These are phyloP conservation scores for Coprinellus aureogranulatus DNA, from an alignment of 768 basidiomycete species.

Conservation along the genomic window DNA sequence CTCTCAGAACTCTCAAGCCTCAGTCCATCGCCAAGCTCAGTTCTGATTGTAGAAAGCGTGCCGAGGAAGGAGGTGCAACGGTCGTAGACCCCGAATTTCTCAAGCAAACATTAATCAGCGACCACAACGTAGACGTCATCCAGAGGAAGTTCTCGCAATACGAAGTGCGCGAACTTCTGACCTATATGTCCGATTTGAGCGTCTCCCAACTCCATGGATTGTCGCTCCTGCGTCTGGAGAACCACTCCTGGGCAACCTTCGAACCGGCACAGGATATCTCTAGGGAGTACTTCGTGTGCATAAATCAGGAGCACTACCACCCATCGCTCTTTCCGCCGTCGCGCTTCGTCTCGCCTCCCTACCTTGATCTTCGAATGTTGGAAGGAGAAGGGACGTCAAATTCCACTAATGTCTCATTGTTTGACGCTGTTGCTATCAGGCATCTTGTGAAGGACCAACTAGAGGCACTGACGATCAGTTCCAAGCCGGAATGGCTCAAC, in stretches of 20 bases:
- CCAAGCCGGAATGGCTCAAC: conserved; percentile 25
- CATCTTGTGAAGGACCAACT: background rate
- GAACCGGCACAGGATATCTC: background rate
- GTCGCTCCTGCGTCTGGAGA: background rate
- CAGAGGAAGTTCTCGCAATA: background rate
- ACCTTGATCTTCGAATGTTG: background rate
- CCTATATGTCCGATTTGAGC: background rate
- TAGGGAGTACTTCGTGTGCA: background rate
- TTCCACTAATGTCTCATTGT: background rate
- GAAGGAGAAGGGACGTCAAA: too few species aligned
- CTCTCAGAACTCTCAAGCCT: background rate
- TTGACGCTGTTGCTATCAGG: background rate
- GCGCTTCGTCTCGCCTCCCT: background rate
- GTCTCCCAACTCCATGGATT: background rate
- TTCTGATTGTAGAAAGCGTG: background rate
- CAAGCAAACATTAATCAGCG: background rate
- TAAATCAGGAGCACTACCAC: background rate
- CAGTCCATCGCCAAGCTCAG: background rate
- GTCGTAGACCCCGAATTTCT: background rate
- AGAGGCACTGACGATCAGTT: background rate
- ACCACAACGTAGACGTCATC: background rate
- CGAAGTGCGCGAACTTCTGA: background rate
- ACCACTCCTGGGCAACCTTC: conserved; percentile 1
- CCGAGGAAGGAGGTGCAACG: background rate
- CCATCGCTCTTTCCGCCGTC: background rate